Conservation (phyloP, 108 stramenopile genomes). For the Hondaea fermentalgiana region DNA sequence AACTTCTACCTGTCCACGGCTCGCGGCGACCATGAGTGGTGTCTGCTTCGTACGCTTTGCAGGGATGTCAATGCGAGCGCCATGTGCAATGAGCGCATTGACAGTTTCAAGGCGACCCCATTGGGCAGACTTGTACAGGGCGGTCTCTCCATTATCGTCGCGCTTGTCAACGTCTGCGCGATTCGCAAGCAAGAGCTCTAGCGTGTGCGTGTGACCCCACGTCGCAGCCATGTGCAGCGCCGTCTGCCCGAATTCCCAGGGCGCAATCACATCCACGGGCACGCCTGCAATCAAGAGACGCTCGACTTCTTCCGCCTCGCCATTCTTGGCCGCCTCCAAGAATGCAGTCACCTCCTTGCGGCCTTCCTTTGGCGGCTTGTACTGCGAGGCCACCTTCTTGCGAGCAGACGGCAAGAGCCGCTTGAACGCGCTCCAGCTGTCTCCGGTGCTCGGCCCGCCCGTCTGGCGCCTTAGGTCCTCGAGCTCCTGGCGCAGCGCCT, state of each 20-base stretch:
- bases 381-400: not conserved
- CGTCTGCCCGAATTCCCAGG: not conserved
- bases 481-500: not conserved
- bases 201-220: not conserved
- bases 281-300: not conserved
- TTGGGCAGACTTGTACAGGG: not conserved
- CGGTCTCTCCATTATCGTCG: not conserved
- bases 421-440: not conserved
- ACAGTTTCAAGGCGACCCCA: not conserved
- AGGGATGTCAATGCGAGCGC: not conserved
- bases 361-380: not conserved
- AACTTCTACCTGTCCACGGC: not conserved
- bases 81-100: not conserved
- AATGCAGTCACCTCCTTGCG: not conserved
- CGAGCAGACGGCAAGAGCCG: not conserved
- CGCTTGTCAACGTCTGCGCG: not conserved
- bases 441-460: not conserved
- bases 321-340: not conserved
- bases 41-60: not conserved
- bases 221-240: slow-evolving; percentile 15
- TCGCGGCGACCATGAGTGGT: not conserved
- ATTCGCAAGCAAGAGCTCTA: not conserved
- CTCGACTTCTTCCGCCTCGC: not conserved
- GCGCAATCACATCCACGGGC: not conserved
- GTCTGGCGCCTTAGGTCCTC: not conserved